Conservation (phyloP, 768 basidiomycete species). For the Lactarius tabidus region DNA sequence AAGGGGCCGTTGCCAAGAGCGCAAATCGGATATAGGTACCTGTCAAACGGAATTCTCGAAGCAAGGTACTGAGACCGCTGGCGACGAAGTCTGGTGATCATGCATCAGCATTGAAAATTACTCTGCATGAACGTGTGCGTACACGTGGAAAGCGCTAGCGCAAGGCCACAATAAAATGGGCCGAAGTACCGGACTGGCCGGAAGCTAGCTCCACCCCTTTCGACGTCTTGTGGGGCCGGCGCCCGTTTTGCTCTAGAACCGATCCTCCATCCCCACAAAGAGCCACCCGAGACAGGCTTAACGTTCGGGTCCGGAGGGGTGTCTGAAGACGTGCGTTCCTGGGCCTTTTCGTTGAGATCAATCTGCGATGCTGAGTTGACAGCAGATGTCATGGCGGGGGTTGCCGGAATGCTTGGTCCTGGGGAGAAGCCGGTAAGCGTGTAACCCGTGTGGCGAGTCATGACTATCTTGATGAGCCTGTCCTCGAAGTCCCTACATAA, state of each 20-base stretch:
- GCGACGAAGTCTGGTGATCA: constrained; percentile 57
- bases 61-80: constrained; percentile 51
- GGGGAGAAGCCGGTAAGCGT: background rate
- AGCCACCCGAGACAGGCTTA: constrained; percentile 22
- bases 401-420: constrained; percentile 36
- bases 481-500: constrained; percentile 67
- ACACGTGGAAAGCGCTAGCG: constrained; percentile 62
- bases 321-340: background rate
- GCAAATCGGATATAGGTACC: constrained; percentile 57
- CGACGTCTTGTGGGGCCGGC: constrained; percentile 38
- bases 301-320: constrained; percentile 2
- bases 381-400: constrained; percentile 37
- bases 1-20: constrained; percentile 60
- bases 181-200: constrained; percentile 55
- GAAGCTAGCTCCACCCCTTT: constrained; percentile 41
- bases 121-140: constrained; percentile 27
- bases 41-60: constrained; percentile 70
- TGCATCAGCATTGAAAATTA: background rate
- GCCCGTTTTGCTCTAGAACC: constrained; percentile 32
- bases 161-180: constrained; percentile 69
- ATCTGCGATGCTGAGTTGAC: constrained; percentile 49
- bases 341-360: constrained; percentile 50
- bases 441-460: constrained; percentile 43
- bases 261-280: constrained; percentile 28
- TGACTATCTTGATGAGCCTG: constrained; percentile 77